Conservation (phyloP, 139 green algal genomes). For the Gonium pectorale region DNA sequence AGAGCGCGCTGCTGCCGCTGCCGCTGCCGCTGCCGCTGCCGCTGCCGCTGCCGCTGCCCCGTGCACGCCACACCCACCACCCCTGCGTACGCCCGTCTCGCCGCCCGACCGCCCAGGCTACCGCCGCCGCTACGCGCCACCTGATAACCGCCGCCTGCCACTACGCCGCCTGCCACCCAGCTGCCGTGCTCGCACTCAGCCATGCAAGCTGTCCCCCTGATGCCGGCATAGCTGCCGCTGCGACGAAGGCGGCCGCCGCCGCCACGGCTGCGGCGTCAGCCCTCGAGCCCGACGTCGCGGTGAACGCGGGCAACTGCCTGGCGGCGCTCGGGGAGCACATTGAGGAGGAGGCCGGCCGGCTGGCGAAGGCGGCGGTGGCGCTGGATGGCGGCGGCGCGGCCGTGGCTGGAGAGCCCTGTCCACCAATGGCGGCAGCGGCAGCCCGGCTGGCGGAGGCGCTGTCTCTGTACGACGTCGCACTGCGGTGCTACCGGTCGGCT, state of each 20-base stretch:
- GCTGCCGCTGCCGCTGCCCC: too few relatives aligned
- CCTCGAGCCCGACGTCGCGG: constrained; percentile 58
- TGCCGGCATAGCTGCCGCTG: background rate
- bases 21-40: too few relatives aligned
- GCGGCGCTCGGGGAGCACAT: constrained; percentile 58
- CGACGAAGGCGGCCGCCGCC: background rate
- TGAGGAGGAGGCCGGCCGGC: background rate
- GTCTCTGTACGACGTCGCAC: constrained; percentile 38
- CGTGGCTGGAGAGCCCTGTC: background rate
- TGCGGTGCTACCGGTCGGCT: constrained; percentile 40
- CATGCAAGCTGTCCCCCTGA: too few relatives aligned
- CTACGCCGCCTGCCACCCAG: background rate
- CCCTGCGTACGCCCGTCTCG: too few relatives aligned
- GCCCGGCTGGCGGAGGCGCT: background rate
- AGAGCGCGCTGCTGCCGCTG: too few relatives aligned
- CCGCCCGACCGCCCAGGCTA: background rate
- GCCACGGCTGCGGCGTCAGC: background rate
- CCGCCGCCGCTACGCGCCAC: background rate
- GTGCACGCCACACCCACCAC: too few relatives aligned
- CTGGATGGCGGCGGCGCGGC: background rate
- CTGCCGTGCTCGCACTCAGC: background rate
- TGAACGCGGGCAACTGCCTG: constrained; percentile 69
- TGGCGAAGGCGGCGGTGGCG: background rate
- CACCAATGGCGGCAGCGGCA: background rate
- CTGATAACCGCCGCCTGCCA: background rate